These are phyloP conservation scores for Aspergillus egyptiacus DNA, from an alignment of 495 filamentous ascomycete genomes.

Conservation along the genomic window DNA sequence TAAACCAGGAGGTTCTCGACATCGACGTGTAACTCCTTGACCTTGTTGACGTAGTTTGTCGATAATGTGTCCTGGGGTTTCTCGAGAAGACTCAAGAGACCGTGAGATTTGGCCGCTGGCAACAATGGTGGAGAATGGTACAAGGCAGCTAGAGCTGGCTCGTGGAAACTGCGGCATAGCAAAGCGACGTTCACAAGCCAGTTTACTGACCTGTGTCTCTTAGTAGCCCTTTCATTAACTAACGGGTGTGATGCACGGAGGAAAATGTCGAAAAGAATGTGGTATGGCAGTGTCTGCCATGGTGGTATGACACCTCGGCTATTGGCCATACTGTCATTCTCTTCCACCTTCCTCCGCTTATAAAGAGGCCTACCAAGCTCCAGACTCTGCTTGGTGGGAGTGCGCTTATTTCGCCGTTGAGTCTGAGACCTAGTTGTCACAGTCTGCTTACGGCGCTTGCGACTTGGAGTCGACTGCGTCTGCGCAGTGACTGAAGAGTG, in stretches of 20 bases:
- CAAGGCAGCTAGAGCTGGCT: slow-evolving; percentile 68
- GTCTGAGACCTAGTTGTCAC: slow-evolving; percentile 17
- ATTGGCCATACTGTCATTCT: slow-evolving; percentile 15
- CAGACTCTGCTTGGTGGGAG: slow-evolving; percentile 14
- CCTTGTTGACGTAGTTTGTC: slow-evolving; percentile 59
- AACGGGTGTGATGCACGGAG: slow-evolving; percentile 57
- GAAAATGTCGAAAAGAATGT: slow-evolving; percentile 66
- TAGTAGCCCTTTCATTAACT: slow-evolving; percentile 38
- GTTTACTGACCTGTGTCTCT: slow-evolving; percentile 37
- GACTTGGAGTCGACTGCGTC: neutral
- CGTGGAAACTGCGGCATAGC: slow-evolving; percentile 59
- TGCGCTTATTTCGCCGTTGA: slow-evolving; percentile 18
- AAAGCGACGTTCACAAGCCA: slow-evolving; percentile 59
- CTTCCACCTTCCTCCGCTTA: slow-evolving; percentile 28
- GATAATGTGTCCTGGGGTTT: slow-evolving; percentile 33
- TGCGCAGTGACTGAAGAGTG: slow-evolving; percentile 3
- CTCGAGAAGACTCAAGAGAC: slow-evolving; percentile 43
- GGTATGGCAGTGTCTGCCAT: slow-evolving; percentile 68
- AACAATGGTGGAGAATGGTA: slow-evolving; percentile 63
- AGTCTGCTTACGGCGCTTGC: slow-evolving; percentile 14
- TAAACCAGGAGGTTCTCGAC: slow-evolving; percentile 41
- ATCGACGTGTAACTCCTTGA: slow-evolving; percentile 63
- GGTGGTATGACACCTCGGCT: slow-evolving; percentile 49
- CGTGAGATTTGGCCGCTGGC: slow-evolving; percentile 45
- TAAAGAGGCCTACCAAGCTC: slow-evolving; percentile 21